phyloP scores from a whole-genome alignment of 495 filamentous ascomycete species.

The Aspergillus homomorphus region DNA sequence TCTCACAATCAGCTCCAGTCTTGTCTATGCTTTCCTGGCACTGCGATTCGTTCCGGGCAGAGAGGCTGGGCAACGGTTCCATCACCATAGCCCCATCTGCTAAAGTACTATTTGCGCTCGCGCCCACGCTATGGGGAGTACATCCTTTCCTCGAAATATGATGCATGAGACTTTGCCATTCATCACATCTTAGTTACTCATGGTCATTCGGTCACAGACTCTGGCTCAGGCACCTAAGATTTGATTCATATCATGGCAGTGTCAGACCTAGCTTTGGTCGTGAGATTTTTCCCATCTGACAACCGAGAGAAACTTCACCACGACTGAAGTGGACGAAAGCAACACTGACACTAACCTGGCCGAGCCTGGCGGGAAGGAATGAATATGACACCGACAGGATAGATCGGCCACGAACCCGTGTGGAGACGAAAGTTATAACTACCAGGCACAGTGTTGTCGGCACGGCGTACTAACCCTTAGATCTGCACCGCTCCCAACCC shows the following conservation, averaged over 20 bases:
- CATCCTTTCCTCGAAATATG: too few species aligned
- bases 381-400: constrained; percentile 13
- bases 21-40: background rate
- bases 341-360: background rate
- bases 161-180: background rate
- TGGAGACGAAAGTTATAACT: constrained; percentile 17
- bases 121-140: too few species aligned
- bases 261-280: too few species aligned
- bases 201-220: background rate
- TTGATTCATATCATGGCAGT: background rate
- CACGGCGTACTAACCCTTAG: background rate
- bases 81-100: too few species aligned
- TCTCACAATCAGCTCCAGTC: background rate
- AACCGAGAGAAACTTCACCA: background rate
- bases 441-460: background rate
- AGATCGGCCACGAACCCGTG: constrained; percentile 21
- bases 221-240: too few species aligned
- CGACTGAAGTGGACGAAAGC: background rate
- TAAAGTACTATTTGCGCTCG: too few species aligned
- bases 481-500: constrained; percentile 13
- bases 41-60: background rate
- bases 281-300: background rate
- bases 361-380: background rate
- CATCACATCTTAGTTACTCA: background rate
- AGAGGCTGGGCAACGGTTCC: background rate